Evolutionary conservation across 768 basidiomycete genomes (phyloP), one percentile per base, ranked within the genome.

Genomic region (Sutorius australiensis): DNA sequence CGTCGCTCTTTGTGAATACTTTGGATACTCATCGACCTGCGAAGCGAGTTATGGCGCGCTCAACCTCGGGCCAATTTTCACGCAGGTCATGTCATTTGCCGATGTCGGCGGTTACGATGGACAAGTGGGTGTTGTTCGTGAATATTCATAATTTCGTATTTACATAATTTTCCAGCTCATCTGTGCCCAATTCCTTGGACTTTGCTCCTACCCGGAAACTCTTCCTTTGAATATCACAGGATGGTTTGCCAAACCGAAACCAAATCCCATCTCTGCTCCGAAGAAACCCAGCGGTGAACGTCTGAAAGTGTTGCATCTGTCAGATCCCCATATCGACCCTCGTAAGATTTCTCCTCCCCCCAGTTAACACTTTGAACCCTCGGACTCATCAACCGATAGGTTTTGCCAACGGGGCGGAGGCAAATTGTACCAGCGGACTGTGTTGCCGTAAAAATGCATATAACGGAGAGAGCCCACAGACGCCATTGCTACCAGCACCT

Each of bases 171-270:
- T 48, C 13, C 46, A 83, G 84, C 69, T 78, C 38, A 64, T 86
- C 42, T 88, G 86, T 65, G 69, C 81, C 38, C 79, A 81, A 64
- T 84, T 87, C 65, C 66, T 84, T 13, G 52, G 66, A 16, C 58
- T 79, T 52, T 88, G 87, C 61, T 70, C 84, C 5, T 69, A 76
- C 17, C 82, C 85, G 9, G 73, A 79, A 0, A 78, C 86, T 2
- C 68, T 81, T 7, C 75, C 84, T 4, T 73, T 91, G 57, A 78
- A 91, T 61, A 62, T 84, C 32, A 83, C 79, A 1, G 71, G 71
- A 12, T 90, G 87, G 84, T 91, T 90, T 68, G 73, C 79, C 28
- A 90, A 87, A 66, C 85, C 87, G 3, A 91, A 90, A 64, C 88
- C 88, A 1, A 76, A 77, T 28, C 82, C 83, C 5, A 75, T 84